Conservation (phyloP, 2,329 filamentous ascomycete species). For the Cercospora zeina region DNA sequence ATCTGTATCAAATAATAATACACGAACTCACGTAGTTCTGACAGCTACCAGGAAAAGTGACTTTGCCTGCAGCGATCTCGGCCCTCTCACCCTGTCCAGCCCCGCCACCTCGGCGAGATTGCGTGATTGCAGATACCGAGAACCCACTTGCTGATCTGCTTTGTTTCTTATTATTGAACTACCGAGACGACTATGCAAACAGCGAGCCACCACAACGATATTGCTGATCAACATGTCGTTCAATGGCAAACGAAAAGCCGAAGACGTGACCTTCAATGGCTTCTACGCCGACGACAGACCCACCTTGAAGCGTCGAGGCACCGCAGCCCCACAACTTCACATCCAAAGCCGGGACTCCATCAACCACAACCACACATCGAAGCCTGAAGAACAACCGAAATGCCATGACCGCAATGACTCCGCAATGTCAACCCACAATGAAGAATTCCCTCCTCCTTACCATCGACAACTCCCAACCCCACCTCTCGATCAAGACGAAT, state of each 20-base stretch:
- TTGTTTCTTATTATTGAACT: background rate
- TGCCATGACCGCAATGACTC: background rate
- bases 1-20: too few species aligned
- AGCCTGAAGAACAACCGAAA: background rate
- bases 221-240: background rate
- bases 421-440: constrained; percentile 1
- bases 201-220: background rate
- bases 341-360: background rate
- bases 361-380: background rate
- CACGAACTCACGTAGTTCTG: too few species aligned
- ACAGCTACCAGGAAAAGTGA: background rate
- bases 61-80: constrained; percentile 3
- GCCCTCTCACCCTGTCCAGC: background rate
- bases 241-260: constrained; percentile 11
- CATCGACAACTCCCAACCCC: constrained; percentile 6
- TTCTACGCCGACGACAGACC: constrained; percentile 11
- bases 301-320: constrained; percentile 14
- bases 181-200: background rate
- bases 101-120: constrained; percentile 10
- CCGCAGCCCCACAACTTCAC: constrained; percentile 3
- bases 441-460: background rate
- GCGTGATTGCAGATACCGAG: background rate
- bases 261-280: constrained; percentile 8
- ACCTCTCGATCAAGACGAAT: constrained; percentile 5
- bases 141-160: background rate